Percentiles rank a stretch among this genome's conserved stretches.
phyloP scores from a whole-genome alignment of 345 rosid species.

The Dipteronia sinensis region DNA sequence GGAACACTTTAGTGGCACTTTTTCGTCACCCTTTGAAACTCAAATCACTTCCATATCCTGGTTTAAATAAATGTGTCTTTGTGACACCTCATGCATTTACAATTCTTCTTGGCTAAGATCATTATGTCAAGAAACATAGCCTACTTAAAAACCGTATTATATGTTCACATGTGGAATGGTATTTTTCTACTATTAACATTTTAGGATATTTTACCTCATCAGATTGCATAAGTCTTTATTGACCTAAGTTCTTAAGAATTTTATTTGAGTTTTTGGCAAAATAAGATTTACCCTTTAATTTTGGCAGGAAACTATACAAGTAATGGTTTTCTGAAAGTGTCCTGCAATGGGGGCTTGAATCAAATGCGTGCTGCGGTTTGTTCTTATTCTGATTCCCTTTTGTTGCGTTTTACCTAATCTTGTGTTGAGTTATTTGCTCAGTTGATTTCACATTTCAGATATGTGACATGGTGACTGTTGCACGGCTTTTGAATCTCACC shows the following conservation, averaged over 20 bases:
- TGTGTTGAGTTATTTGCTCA: slow-evolving; percentile 23
- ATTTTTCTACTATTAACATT: background rate
- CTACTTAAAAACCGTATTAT: background rate
- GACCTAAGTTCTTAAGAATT: background rate
- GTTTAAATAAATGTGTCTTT: background rate
- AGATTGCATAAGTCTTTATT: slow-evolving; percentile 7
- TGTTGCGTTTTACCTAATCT: slow-evolving; percentile 10
- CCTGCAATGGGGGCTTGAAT: slow-evolving; percentile 93
- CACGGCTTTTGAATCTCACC: slow-evolving; percentile 90
- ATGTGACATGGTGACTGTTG: slow-evolving; percentile 90
- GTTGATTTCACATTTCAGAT: slow-evolving; percentile 51
- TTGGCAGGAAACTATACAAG: slow-evolving; percentile 76
- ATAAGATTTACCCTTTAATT: slow-evolving; percentile 7
- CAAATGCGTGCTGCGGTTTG: slow-evolving; percentile 97
- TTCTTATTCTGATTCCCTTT: slow-evolving; percentile 31
- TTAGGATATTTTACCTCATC: background rate
- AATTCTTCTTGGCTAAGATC: background rate
- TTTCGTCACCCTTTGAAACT: background rate
- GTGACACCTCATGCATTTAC: background rate
- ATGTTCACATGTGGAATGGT: background rate
- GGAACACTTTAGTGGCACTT: background rate
- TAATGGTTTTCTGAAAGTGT: slow-evolving; percentile 80
- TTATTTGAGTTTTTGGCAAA: background rate
- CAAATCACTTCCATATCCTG: background rate
- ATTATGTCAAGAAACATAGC: background rate